phyloP scores from a whole-genome alignment of 805 yeast genomes.

The Schizosaccharomyces octosporus region DNA sequence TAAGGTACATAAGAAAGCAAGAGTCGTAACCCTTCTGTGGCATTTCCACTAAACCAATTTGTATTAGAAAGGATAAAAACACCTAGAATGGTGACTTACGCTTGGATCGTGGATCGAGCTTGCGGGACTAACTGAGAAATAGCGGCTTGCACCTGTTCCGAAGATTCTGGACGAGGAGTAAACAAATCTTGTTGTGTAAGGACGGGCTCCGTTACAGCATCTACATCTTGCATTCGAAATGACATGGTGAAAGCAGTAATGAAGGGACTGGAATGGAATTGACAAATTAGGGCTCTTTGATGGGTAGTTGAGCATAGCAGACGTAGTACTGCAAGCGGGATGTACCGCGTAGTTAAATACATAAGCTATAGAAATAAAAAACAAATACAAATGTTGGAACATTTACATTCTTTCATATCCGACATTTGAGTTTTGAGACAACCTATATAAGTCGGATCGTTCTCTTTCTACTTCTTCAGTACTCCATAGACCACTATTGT shows the following conservation, averaged over 20 bases:
- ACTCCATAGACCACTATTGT: slow-evolving; percentile 1
- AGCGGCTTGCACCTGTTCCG: background rate
- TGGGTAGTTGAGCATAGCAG: background rate
- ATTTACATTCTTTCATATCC: background rate
- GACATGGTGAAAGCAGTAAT: background rate
- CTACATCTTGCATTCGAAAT: background rate
- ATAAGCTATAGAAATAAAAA: background rate
- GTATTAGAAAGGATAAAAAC: background rate
- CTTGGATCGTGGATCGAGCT: background rate
- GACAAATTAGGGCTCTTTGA: background rate
- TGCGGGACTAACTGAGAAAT: background rate
- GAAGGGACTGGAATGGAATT: background rate
- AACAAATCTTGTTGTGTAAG: background rate
- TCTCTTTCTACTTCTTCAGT: background rate
- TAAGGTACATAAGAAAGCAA: background rate
- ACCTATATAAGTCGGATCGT: background rate
- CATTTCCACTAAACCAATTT: background rate
- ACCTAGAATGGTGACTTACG: background rate
- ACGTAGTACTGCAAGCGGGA: background rate
- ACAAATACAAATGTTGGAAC: background rate
- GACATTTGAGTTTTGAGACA: background rate
- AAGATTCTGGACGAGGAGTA: background rate
- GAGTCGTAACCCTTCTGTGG: background rate
- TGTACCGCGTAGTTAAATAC: background rate
- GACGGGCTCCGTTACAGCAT: background rate